phyloP scores from a whole-genome alignment of 306 rosid genomes.

The Vigna nakashimae region DNA sequence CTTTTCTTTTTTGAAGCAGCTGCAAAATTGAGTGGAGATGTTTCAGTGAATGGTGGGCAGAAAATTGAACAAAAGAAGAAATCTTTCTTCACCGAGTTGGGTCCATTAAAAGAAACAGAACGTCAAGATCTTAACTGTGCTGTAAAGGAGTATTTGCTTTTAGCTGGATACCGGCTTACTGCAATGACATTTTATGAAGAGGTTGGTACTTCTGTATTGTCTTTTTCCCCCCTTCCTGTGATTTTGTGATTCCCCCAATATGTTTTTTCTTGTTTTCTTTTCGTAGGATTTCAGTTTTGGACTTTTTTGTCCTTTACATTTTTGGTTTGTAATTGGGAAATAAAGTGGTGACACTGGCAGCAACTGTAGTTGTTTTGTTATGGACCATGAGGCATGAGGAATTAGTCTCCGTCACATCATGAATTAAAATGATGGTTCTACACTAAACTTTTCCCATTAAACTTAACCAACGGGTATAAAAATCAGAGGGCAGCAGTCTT shows the following conservation, averaged over 20 bases:
- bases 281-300: slow-evolving; percentile 12
- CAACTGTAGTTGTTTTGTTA: slow-evolving; percentile 17
- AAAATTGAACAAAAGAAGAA: slow-evolving; percentile 57
- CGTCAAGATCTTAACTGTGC: slow-evolving; percentile 94
- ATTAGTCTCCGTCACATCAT: no score
- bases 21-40: slow-evolving; percentile 54
- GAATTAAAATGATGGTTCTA: no score
- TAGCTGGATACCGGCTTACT: slow-evolving; percentile 95
- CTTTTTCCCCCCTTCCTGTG: background rate
- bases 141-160: slow-evolving; percentile 89
- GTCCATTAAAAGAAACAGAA: slow-evolving; percentile 82
- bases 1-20: slow-evolving; percentile 46
- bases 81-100: slow-evolving; percentile 70
- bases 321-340: slow-evolving; percentile 15
- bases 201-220: slow-evolving; percentile 54
- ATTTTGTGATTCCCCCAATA: background rate
- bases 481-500: no score
- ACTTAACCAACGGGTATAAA: no score
- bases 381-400: background rate
- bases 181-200: slow-evolving; percentile 99
- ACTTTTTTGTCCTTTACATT: background rate
- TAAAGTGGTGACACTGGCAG: background rate
- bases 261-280: background rate
- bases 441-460: no score
- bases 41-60: slow-evolving; percentile 54